A percentile compares a stretch with the other conserved stretches of the same genome.
phyloP scores from a whole-genome alignment of 805 yeast species.

The Candida chilensis region DNA sequence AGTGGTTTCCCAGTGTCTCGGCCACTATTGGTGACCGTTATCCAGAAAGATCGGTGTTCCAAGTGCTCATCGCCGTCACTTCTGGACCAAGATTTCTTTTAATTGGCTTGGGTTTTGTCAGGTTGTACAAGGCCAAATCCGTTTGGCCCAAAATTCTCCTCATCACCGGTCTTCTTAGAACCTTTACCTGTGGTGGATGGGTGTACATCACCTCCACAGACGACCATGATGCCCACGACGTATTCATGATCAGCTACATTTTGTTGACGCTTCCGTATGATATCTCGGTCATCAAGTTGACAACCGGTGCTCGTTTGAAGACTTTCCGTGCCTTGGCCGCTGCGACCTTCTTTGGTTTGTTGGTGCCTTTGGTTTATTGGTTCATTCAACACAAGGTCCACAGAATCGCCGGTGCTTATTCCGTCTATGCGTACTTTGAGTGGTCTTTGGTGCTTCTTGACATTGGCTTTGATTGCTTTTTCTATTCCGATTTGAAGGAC shows the following conservation, averaged over 20 bases:
- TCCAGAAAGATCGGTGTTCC: slow-evolving; percentile 92
- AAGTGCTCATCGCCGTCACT: slow-evolving; percentile 83
- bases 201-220: slow-evolving; percentile 95
- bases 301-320: slow-evolving; percentile 42
- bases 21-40: slow-evolving; percentile 96
- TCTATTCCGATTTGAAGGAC: slow-evolving; percentile 59
- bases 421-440: slow-evolving; percentile 89
- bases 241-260: slow-evolving; percentile 89
- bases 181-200: slow-evolving; percentile 98
- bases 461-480: slow-evolving; percentile 75
- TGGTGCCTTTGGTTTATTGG: slow-evolving; percentile 79
- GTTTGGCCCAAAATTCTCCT: slow-evolving; percentile 31
- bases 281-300: slow-evolving; percentile 42
- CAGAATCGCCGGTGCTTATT: slow-evolving; percentile 86
- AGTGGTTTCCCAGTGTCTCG: slow-evolving; percentile 97
- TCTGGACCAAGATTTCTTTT: slow-evolving; percentile 85
- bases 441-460: slow-evolving; percentile 86
- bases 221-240: slow-evolving; percentile 93
- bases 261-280: slow-evolving; percentile 92
- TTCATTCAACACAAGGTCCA: slow-evolving; percentile 92
- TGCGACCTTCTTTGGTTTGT: slow-evolving; percentile 53
- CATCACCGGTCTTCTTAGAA: slow-evolving; percentile 73
- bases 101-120: slow-evolving; percentile 41
- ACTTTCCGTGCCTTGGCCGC: slow-evolving; percentile 46
- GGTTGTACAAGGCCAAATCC: slow-evolving; percentile 26